Evolutionary conservation across 768 basidiomycete genomes (phyloP), one percentile per base, ranked within the genome.

Genomic region (Tulasnella sp.): DNA sequence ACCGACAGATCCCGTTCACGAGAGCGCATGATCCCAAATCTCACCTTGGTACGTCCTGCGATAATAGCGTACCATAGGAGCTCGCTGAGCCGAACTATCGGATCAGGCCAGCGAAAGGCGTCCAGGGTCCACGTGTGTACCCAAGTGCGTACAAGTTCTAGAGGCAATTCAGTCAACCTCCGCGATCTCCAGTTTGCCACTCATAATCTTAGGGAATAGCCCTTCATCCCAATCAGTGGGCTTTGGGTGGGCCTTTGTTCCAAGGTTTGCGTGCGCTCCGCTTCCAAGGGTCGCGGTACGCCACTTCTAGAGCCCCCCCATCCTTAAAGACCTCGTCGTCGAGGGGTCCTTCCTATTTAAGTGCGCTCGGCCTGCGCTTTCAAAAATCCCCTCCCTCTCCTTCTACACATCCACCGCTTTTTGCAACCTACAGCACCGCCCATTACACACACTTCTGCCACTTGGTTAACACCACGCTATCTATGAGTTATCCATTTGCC

Each of bases 111-210:
- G 62, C 36, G n/a, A n/a, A 34, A 36, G 27, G 62, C 62, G 31
- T 19, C 36, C 62, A 68, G 62, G 62, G 62, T 31, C 31, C 1
- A 14, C 16, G 31, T 68, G 62, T 68, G 62, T 68, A 68, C 16
- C 18, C 62, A 14, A 27, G n/a, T 68, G 62, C 21, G 62, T 12
- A 36, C 62, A 68, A 68, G 62, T 27, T 68, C 62, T 68, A 68
- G 62, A 68, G 62, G 62, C 62, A 68, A 68, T 68, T 68, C 31
- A 68, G 62, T 68, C 21, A 34, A 68, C 27, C 62, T 68, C 62
- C 62, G 34, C 5, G 14, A 68, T 68, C 62, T 68, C 62, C 24
- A 68, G 24, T 68, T 68, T 68, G 62, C 62, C 62, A 68, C 62
- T 68, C 62, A 34, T 16, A 68, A 68, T 68, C 58, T 68, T 68